phyloP scores from a whole-genome alignment of 331 rosid species.

The Acacia concinna region DNA sequence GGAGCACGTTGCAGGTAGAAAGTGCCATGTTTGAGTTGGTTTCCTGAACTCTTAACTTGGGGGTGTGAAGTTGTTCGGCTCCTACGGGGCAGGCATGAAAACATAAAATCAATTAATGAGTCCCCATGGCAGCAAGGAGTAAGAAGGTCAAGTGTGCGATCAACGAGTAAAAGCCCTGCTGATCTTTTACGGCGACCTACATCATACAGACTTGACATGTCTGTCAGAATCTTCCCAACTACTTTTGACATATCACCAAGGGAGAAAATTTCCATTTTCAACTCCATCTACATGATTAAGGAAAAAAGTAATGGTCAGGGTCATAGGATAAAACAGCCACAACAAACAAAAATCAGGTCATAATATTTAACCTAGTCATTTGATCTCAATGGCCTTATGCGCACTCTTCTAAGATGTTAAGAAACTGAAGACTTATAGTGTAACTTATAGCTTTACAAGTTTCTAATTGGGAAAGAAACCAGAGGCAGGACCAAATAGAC shows the following conservation, averaged over 20 bases:
- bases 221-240: conserved; percentile 80
- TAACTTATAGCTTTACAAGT: conserved; percentile 15
- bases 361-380: neutral
- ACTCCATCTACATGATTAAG: conserved; percentile 80
- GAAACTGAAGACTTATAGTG: conserved; percentile 10
- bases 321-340: conserved; percentile 36
- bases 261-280: conserved; percentile 94
- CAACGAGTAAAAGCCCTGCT: conserved; percentile 78
- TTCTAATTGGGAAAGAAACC: conserved; percentile 6
- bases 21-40: conserved; percentile 53
- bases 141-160: conserved; percentile 92
- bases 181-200: conserved; percentile 88
- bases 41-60: conserved; percentile 57
- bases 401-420: neutral
- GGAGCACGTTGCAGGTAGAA: conserved; percentile 62
- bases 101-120: conserved; percentile 82
- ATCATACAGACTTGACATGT: conserved; percentile 95
- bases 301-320: conserved; percentile 28
- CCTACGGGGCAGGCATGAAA: conserved; percentile 71
- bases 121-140: conserved; percentile 95
- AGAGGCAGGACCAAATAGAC: conserved; percentile 5
- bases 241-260: conserved; percentile 87
- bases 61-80: conserved; percentile 45
- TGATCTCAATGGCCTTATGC: neutral
- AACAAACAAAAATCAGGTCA: conserved; percentile 10